phyloP scores from a whole-genome alignment of 169 alveolate genomes.

The Eimeria falciformis region DNA sequence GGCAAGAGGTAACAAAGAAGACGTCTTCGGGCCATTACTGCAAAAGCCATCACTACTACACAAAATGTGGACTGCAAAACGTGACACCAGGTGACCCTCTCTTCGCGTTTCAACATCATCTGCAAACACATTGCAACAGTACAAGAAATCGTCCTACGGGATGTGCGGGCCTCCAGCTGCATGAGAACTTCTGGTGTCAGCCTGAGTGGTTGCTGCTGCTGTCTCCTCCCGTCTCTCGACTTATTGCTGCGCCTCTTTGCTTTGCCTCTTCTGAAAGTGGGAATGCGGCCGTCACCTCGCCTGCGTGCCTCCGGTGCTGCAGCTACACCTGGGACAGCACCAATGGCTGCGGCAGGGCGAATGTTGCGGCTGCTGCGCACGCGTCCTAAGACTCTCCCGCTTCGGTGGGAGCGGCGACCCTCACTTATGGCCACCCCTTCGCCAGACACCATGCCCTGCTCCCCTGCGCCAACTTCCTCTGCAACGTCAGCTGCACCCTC shows the following conservation, averaged over 20 bases:
- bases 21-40: too few relatives aligned
- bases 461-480: background rate
- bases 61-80: too few relatives aligned
- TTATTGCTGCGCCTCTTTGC: constrained; percentile 15
- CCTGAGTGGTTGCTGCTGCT: constrained; percentile 49
- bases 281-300: background rate
- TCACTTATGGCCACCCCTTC: background rate
- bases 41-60: too few relatives aligned
- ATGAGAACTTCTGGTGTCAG: constrained; percentile 57
- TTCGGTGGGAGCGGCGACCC: background rate
- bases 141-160: constrained; percentile 3
- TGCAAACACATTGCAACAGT: background rate
- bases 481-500: background rate
- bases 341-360: background rate
- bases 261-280: constrained; percentile 13
- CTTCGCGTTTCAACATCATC: background rate
- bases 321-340: background rate
- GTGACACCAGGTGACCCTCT: too few relatives aligned
- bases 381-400: background rate
- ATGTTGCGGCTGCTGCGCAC: background rate
- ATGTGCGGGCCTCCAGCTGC: constrained; percentile 53
- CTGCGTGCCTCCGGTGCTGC: constrained; percentile 43
- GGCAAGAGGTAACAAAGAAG: too few relatives aligned
- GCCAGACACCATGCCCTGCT: background rate
- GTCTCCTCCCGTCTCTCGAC: constrained; percentile 40